phyloP scores from a whole-genome alignment of 1,284 basidiomycete genomes.

The Rhodotorula mucilaginosa region DNA sequence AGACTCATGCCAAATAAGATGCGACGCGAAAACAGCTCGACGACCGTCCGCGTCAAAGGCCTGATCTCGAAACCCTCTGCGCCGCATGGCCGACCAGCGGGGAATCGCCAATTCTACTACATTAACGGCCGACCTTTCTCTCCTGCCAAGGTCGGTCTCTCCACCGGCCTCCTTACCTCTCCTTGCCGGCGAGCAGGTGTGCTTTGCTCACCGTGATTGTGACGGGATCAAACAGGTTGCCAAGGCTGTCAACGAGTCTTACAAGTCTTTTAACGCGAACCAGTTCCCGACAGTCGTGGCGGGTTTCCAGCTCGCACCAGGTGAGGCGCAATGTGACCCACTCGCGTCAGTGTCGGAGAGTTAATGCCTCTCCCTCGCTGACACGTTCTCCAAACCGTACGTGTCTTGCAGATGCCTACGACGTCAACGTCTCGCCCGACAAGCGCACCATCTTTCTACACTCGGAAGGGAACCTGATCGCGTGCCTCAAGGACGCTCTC shows the following conservation, averaged over 20 bases:
- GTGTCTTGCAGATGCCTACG: slow-evolving; percentile 65
- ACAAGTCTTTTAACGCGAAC: slow-evolving; percentile 75
- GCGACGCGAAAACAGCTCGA: slow-evolving; percentile 7
- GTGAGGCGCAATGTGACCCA: slow-evolving; percentile 50
- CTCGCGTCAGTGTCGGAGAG: not conserved
- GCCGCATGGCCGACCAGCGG: slow-evolving; percentile 68
- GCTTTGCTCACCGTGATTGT: too few species aligned
- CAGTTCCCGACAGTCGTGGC: slow-evolving; percentile 80
- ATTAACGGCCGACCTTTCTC: slow-evolving; percentile 90
- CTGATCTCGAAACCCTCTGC: slow-evolving; percentile 73
- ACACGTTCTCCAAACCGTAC: too few species aligned
- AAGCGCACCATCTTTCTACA: slow-evolving; percentile 93
- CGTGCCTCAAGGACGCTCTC: slow-evolving; percentile 66
- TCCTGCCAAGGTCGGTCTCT: slow-evolving; percentile 61
- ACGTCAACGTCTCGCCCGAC: slow-evolving; percentile 95
- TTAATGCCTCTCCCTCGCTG: not conserved
- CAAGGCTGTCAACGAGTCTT: slow-evolving; percentile 84
- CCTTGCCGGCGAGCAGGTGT: too few species aligned
- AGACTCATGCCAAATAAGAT: too few species aligned
- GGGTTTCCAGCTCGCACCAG: slow-evolving; percentile 74
- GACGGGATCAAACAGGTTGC: slow-evolving; percentile 58
- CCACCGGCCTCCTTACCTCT: not conserved
- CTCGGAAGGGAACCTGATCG: slow-evolving; percentile 76
- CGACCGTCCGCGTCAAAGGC: slow-evolving; percentile 63
- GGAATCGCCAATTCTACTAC: slow-evolving; percentile 90